phyloP scores from a whole-genome alignment of 2,329 filamentous ascomycete genomes.

The Ambrosiella xylebori region DNA sequence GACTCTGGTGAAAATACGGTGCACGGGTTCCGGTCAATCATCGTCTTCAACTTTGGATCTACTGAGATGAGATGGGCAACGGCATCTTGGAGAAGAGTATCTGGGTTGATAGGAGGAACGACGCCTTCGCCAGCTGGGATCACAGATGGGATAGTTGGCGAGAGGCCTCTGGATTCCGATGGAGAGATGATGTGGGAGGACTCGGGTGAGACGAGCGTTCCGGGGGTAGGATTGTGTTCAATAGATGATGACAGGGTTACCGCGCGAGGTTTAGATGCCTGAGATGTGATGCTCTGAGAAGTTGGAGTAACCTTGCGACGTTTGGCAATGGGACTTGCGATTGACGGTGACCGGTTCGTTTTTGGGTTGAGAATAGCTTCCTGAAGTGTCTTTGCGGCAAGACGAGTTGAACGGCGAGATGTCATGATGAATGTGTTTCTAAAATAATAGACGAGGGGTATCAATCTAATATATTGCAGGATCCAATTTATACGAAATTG shows the following conservation, averaged over 20 bases:
- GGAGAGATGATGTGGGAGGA: slow-evolving; percentile 44
- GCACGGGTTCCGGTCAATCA: slow-evolving; percentile 63
- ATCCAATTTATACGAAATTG: not conserved
- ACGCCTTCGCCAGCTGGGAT: slow-evolving; percentile 17
- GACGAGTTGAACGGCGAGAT: slow-evolving; percentile 4
- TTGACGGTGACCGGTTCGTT: not conserved
- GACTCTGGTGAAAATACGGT: slow-evolving; percentile 65
- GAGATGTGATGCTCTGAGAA: not conserved
- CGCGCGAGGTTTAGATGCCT: not conserved
- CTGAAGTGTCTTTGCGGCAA: not conserved
- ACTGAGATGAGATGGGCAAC: slow-evolving; percentile 55
- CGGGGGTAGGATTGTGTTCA: slow-evolving; percentile 48
- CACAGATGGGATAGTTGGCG: not conserved
- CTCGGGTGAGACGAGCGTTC: slow-evolving; percentile 52
- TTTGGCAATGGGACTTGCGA: not conserved
- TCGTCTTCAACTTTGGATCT: slow-evolving; percentile 51
- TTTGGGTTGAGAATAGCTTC: too few species aligned
- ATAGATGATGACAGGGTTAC: not conserved
- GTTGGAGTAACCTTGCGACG: not conserved
- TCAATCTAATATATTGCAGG: not conserved
- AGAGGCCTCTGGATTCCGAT: not conserved
- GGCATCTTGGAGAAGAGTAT: slow-evolving; percentile 52
- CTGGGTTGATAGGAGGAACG: slow-evolving; percentile 40
- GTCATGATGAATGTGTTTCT: not conserved
- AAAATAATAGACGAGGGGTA: not conserved